A percentile compares a stretch with the other conserved stretches of the same genome.
Conservation (phyloP, 2,329 filamentous ascomycete genomes). For the Hymenoscyphus repandus region DNA sequence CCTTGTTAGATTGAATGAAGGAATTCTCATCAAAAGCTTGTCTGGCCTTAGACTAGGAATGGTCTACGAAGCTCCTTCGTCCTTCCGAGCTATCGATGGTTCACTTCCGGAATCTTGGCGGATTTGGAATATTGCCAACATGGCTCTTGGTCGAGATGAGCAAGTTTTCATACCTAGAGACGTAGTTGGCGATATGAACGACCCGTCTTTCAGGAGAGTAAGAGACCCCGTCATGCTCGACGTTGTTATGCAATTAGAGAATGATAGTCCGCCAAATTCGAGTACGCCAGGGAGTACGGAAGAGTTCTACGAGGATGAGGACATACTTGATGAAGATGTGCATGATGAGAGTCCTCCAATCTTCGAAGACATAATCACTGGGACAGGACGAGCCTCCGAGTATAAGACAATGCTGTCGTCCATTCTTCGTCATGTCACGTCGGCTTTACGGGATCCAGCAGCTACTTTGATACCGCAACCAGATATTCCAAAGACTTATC, state of each 20-base stretch:
- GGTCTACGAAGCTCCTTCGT: slow-evolving; percentile 52
- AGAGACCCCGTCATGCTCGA: slow-evolving; percentile 70
- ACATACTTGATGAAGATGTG: slow-evolving; percentile 15
- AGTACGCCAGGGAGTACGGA: slow-evolving; percentile 17
- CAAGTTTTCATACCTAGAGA: slow-evolving; percentile 75
- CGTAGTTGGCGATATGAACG: slow-evolving; percentile 68
- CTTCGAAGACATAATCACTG: neutral
- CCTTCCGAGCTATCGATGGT: slow-evolving; percentile 29
- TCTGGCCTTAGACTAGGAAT: slow-evolving; percentile 60
- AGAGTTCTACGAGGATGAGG: slow-evolving; percentile 18
- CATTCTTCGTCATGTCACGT: slow-evolving; percentile 45
- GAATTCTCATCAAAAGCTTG: slow-evolving; percentile 45
- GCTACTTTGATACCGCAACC: slow-evolving; percentile 36
- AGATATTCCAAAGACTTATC: slow-evolving; percentile 28
- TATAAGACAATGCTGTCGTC: slow-evolving; percentile 38
- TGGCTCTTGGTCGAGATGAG: slow-evolving; percentile 81
- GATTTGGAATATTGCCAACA: slow-evolving; percentile 75
- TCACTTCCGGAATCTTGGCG: slow-evolving; percentile 50
- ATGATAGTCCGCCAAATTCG: slow-evolving; percentile 9
- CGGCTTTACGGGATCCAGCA: slow-evolving; percentile 41
- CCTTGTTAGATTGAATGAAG: slow-evolving; percentile 42
- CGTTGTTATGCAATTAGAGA: slow-evolving; percentile 53
- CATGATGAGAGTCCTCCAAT: slow-evolving; percentile 6
- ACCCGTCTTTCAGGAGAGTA: slow-evolving; percentile 78
- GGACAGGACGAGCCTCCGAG: slow-evolving; percentile 22